A percentile compares a stretch with the other conserved stretches of the same genome.
phyloP scores from a whole-genome alignment of 1,139 yeast species.

The Candida tetrigidarum region DNA sequence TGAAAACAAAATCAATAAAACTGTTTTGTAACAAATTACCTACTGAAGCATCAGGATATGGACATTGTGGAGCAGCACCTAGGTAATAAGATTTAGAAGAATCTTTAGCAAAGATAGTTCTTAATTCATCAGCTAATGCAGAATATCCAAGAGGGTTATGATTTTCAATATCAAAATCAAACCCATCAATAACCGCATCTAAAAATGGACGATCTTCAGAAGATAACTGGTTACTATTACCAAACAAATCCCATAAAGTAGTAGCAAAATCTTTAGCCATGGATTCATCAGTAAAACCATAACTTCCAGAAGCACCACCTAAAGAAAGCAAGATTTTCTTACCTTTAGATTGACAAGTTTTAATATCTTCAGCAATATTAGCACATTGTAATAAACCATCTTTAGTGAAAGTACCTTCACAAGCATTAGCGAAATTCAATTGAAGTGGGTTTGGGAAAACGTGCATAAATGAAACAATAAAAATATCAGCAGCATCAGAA shows the following conservation, averaged over 20 bases:
- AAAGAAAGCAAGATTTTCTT: conserved; percentile 78
- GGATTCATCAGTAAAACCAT: conserved; percentile 68
- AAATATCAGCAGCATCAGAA: conserved; percentile 69
- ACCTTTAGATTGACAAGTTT: conserved; percentile 81
- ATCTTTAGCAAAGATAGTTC: conserved; percentile 57
- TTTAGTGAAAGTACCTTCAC: conserved; percentile 50
- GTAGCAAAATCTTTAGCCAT: conserved; percentile 73
- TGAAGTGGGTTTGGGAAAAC: conserved; percentile 54
- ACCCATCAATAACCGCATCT: conserved; percentile 48
- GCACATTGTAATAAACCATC: conserved; percentile 65
- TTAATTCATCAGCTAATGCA: conserved; percentile 63
- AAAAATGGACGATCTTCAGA: conserved; percentile 76
- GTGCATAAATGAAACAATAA: conserved; percentile 70
- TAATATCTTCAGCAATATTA: conserved; percentile 72
- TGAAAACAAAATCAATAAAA: conserved; percentile 80
- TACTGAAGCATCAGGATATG: conserved; percentile 84
- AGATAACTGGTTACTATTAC: conserved; percentile 57
- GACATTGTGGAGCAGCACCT: conserved; percentile 97
- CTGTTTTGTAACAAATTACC: conserved; percentile 68
- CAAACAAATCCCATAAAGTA: conserved; percentile 84
- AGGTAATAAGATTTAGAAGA: conserved; percentile 68
- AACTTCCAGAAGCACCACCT: conserved; percentile 86
- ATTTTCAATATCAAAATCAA: conserved; percentile 50
- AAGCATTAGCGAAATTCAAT: conserved; percentile 74
- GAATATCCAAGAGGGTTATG: conserved; percentile 57